Conservation (phyloP, 2,329 filamentous ascomycete genomes). For the Mycocentrospora acerina region DNA sequence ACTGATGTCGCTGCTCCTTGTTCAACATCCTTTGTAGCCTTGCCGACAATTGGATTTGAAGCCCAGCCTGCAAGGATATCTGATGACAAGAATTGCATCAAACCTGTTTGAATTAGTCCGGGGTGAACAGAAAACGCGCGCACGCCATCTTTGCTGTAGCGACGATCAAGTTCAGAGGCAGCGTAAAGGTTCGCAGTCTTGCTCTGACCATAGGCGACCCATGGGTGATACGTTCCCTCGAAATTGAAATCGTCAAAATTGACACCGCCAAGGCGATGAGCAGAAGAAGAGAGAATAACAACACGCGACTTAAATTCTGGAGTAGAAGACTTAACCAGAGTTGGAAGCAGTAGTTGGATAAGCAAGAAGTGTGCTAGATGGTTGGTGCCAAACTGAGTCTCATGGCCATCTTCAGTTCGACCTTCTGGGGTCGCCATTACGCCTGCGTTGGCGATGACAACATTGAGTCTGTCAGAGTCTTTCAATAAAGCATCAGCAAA, state of each 20-base stretch:
- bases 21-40: slow-evolving; percentile 34
- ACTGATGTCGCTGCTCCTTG: slow-evolving; percentile 47
- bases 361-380: slow-evolving; percentile 58
- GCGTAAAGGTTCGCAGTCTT: slow-evolving; percentile 52
- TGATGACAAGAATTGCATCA: too few relatives aligned
- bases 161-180: slow-evolving; percentile 20
- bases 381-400: slow-evolving; percentile 56
- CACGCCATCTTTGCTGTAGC: slow-evolving; percentile 12
- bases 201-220: slow-evolving; percentile 51
- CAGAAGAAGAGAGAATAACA: slow-evolving; percentile 49
- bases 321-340: slow-evolving; percentile 44
- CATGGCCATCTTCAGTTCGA: slow-evolving; percentile 41
- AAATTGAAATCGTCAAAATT: slow-evolving; percentile 47
- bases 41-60: too few relatives aligned
- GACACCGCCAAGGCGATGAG: slow-evolving; percentile 41
- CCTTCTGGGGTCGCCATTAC: slow-evolving; percentile 26
- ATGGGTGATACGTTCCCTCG: slow-evolving; percentile 37
- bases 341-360: slow-evolving; percentile 51
- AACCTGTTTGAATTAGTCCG: slow-evolving; percentile 19
- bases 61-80: too few relatives aligned
- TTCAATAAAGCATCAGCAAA: slow-evolving; percentile 23
- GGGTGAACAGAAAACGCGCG: slow-evolving; percentile 20
- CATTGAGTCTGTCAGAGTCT: slow-evolving; percentile 16
- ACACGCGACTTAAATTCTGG: slow-evolving; percentile 48
- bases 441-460: slow-evolving; percentile 22